Conservation (phyloP, 257 asterid species). For the Solanum clarkiae region DNA sequence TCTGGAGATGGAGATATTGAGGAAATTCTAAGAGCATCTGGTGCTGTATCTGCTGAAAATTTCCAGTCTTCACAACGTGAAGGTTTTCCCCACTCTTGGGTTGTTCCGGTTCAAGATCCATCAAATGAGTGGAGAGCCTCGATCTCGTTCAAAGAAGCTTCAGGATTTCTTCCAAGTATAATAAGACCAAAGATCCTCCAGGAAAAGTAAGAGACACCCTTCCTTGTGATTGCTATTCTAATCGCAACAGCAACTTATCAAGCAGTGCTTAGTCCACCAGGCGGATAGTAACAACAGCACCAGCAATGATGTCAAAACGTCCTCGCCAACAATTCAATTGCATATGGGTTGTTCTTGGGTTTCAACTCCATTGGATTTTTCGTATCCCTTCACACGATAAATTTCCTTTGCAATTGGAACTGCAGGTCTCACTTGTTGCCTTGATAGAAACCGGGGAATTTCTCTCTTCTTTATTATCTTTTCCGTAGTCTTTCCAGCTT, state of each 20-base stretch:
- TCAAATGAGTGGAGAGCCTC: not conserved
- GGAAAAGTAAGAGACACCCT: conserved; percentile 26
- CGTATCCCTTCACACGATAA: conserved; percentile 27
- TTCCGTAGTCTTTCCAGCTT: conserved; percentile 1
- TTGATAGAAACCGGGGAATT: not conserved
- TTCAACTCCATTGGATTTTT: conserved; percentile 37
- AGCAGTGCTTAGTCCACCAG: conserved; percentile 48
- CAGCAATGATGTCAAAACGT: not conserved
- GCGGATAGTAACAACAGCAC: conserved; percentile 17
- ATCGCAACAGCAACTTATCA: conserved; percentile 42
- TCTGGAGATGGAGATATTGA: conserved; percentile 8
- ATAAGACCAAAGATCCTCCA: conserved; percentile 21
- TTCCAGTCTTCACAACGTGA: not conserved
- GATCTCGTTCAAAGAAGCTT: not conserved
- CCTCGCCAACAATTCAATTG: not conserved
- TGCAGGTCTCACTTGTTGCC: conserved; percentile 20
- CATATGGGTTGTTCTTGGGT: conserved; percentile 4
- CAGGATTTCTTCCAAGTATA: conserved; percentile 16
- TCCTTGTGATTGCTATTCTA: conserved; percentile 33
- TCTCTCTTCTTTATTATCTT: not conserved
- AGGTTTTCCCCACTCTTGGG: not conserved
- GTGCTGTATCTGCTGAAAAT: not conserved
- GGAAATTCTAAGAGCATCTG: not conserved
- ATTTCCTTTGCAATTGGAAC: conserved; percentile 29
- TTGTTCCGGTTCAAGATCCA: not conserved